Base-by-base conservation (phyloP, 148 eudicot species). In the Euryodendron excelsum region DNA sequence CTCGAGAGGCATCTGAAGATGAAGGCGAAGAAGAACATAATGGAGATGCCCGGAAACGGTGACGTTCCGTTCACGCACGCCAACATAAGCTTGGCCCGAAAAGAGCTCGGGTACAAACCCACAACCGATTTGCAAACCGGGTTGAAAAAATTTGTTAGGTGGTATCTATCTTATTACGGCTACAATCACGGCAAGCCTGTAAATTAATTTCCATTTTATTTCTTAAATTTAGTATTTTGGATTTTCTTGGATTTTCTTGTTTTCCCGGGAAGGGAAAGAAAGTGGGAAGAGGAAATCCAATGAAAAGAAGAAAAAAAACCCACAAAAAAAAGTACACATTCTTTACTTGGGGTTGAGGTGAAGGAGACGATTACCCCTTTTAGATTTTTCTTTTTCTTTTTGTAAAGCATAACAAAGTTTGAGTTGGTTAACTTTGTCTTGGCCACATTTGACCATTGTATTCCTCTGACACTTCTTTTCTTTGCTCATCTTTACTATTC, bases 51-150 rank as follows among this genome's bases (percentile, higher is more conserved):
- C 0, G 94, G 97, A 45, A 92, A 92, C 85, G 97, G 97, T 5
- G 97, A 92, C 81, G 94, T 92, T 25, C 94, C 94, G 59, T 92
- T 86, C 39, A 92, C 97, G 0, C 92, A 92, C 64, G 97, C 97
- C 34, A 92, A 92, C 71, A 90, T 90, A 11, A 87, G 85, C 59
- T 67, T 50, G 82, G 97, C 94, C 76, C 84, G 77, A 33, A 79
- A 62, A 52, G 92, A 89, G 76, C 81, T 92, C 67, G 97, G 94
- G 83, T 92, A 92, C 71, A 86, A 82, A 37, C 97, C 97, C 47
- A 90, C 87, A 0, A 90, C 94, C 55, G 94, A 92, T 84, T 89
- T 90, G 79, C 93, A 89, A 88, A 90, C 91, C 82, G 97, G 97
- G 85, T 83, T 92, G 83, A 92, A 80, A 60, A 90, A 90, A 86